Conservation (phyloP, 2,329 filamentous ascomycete species). For the Pyrenochaeta sp. region DNA sequence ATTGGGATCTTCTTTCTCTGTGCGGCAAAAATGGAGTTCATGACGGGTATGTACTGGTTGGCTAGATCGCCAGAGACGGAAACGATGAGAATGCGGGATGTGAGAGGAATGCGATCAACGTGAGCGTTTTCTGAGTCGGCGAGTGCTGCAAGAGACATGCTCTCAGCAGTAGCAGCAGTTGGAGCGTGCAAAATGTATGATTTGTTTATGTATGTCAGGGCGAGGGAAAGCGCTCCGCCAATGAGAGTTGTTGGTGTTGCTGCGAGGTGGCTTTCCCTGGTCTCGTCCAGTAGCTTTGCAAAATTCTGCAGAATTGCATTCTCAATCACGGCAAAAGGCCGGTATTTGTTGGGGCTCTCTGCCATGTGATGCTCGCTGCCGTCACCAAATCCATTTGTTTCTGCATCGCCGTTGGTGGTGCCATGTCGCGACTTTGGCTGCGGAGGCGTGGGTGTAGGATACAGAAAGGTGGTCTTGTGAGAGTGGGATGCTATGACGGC, state of each 20-base stretch:
- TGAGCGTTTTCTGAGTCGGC: conserved; percentile 49
- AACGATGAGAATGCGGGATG: conserved; percentile 86
- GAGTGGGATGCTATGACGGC: conserved; percentile 90
- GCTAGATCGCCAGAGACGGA: conserved; percentile 89
- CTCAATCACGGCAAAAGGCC: conserved; percentile 89
- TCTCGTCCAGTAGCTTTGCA: conserved; percentile 74
- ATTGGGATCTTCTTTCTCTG: conserved; percentile 88
- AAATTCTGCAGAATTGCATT: conserved; percentile 79
- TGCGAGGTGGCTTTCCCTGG: conserved; percentile 69
- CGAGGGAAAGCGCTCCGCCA: conserved; percentile 88
- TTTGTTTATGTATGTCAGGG: conserved; percentile 90
- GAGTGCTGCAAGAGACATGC: conserved; percentile 55
- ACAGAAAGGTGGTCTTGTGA: conserved; percentile 87
- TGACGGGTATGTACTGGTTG: conserved; percentile 94
- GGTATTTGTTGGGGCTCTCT: conserved; percentile 83
- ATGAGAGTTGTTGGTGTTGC: conserved; percentile 81
- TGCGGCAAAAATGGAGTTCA: conserved; percentile 98
- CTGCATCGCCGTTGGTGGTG: conserved; percentile 32
- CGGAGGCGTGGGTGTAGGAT: conserved; percentile 65
- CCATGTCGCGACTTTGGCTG: conserved; percentile 23
- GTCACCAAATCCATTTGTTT: conserved; percentile 36
- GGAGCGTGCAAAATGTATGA: conserved; percentile 63
- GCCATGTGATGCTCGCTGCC: conserved; percentile 32
- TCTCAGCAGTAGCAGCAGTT: conserved; percentile 52
- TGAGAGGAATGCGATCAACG: conserved; percentile 61